These are phyloP conservation scores for Aspergillus conjunctus DNA, from an alignment of 495 filamentous ascomycete species.

Conservation along the genomic window DNA sequence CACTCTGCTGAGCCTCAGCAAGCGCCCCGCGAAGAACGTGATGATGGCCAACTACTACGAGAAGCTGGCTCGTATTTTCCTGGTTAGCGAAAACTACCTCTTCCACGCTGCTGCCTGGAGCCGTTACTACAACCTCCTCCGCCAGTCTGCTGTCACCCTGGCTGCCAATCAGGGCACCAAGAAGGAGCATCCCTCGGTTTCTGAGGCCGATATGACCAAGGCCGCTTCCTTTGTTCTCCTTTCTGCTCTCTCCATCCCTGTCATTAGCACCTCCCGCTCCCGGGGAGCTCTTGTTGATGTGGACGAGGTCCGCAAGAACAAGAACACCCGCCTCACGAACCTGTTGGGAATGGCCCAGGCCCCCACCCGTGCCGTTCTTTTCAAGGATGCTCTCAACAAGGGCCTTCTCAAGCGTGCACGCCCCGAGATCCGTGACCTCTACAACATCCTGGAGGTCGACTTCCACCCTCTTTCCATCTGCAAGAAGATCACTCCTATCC, in stretches of 20 bases:
- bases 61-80: constrained; percentile 96
- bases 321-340: constrained; percentile 95
- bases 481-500: constrained; percentile 97
- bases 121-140: constrained; percentile 93
- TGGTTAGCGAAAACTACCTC: constrained; percentile 98
- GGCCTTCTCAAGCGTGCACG: constrained; percentile 86
- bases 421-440: constrained; percentile 92
- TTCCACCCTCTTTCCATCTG: constrained; percentile 99
- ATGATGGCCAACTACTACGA: constrained; percentile 99
- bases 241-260: constrained; percentile 91
- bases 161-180: constrained; percentile 80
- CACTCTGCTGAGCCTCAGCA: constrained; percentile 97
- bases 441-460: constrained; percentile 97
- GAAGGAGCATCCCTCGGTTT: constrained; percentile 91
- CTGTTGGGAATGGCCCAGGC: constrained; percentile 88
- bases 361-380: constrained; percentile 85
- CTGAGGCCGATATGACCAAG: constrained; percentile 82
- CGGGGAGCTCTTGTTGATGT: constrained; percentile 94
- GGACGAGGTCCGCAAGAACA: constrained; percentile 96
- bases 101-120: constrained; percentile 99
- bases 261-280: constrained; percentile 97
- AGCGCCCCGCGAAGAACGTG: constrained; percentile 97
- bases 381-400: constrained; percentile 95
- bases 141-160: constrained; percentile 82
- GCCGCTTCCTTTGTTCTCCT: constrained; percentile 96